A percentile compares a stretch with the other conserved stretches of the same genome.
phyloP scores from a whole-genome alignment of 2,329 filamentous ascomycete species.

The Alternaria brassicae region DNA sequence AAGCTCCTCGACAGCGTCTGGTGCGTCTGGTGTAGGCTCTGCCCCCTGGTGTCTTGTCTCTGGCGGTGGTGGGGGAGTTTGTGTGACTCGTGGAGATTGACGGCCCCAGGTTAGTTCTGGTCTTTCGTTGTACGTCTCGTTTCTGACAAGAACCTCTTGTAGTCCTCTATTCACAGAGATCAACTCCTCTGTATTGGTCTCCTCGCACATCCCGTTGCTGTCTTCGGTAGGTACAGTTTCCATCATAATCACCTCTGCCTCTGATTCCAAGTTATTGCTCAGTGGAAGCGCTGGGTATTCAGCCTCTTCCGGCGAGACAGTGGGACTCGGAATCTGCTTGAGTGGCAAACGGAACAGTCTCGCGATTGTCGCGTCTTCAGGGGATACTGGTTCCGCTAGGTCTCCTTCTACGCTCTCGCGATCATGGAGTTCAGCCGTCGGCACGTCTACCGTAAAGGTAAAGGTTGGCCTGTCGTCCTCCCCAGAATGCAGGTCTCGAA shows the following conservation, averaged over 20 bases:
- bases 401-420: conserved; percentile 14
- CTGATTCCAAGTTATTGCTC: conserved; percentile 1
- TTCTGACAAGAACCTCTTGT: neutral
- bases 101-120: too few species aligned
- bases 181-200: neutral
- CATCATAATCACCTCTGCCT: neutral
- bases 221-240: neutral
- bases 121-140: too few species aligned
- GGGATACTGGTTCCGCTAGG: neutral
- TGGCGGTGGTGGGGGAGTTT: too few species aligned
- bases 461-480: conserved; percentile 24
- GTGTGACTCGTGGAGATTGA: too few species aligned
- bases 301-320: conserved; percentile 18
- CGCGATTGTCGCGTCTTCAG: conserved; percentile 30
- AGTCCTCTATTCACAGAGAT: neutral
- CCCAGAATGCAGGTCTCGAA: neutral
- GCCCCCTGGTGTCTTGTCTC: too few species aligned
- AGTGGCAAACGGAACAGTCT: conserved; percentile 35
- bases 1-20: conserved; percentile 2
- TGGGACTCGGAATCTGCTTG: conserved; percentile 5
- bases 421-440: conserved; percentile 14
- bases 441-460: conserved; percentile 25
- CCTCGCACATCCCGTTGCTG: neutral
- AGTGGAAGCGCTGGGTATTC: conserved; percentile 28
- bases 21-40: neutral